These are phyloP conservation scores for Harringtonia lauricola DNA, from an alignment of 2,329 filamentous ascomycete genomes.

Conservation along the genomic window DNA sequence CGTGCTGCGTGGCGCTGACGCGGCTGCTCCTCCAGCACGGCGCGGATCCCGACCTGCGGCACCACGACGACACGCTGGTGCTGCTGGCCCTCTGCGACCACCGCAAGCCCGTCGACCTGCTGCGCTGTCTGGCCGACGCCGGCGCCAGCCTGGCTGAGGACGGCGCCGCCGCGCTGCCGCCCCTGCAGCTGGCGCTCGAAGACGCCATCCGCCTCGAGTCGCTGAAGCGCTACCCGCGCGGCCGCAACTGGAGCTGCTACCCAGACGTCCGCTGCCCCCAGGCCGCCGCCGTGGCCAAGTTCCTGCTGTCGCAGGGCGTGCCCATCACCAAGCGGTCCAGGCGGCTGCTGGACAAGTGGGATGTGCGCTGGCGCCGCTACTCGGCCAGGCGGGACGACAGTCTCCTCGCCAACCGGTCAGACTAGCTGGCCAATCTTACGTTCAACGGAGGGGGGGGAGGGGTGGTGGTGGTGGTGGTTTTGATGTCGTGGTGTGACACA, in stretches of 20 bases:
- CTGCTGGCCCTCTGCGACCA: conserved; percentile 4
- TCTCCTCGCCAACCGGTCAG: too few species aligned
- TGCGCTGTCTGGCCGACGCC: conserved; percentile 5
- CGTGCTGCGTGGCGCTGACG: conserved; percentile 4
- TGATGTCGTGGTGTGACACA: neutral
- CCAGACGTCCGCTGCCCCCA: conserved; percentile 1
- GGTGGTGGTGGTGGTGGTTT: too few species aligned
- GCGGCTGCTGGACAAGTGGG: conserved; percentile 4
- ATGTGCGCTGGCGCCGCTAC: conserved; percentile 2
- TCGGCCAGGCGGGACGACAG: too few species aligned
- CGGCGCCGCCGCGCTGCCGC: neutral
- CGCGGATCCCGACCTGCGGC: conserved; percentile 1
- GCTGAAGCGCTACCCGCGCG: conserved; percentile 3
- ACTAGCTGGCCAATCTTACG: too few species aligned
- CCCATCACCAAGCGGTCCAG: neutral
- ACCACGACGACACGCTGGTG: neutral
- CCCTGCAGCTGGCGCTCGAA: neutral
- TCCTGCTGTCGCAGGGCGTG: conserved; percentile 3
- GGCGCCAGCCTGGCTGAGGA: neutral
- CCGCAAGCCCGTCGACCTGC: conserved; percentile 5
- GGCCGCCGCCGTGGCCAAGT: conserved; percentile 1
- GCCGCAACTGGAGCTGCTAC: conserved; percentile 7
- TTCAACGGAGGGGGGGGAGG: too few species aligned
- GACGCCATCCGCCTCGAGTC: conserved; percentile 4
- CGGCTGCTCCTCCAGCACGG: conserved; percentile 3